These are phyloP conservation scores for Moricandia moricandioides DNA, from an alignment of 345 rosid species.

Conservation along the genomic window DNA sequence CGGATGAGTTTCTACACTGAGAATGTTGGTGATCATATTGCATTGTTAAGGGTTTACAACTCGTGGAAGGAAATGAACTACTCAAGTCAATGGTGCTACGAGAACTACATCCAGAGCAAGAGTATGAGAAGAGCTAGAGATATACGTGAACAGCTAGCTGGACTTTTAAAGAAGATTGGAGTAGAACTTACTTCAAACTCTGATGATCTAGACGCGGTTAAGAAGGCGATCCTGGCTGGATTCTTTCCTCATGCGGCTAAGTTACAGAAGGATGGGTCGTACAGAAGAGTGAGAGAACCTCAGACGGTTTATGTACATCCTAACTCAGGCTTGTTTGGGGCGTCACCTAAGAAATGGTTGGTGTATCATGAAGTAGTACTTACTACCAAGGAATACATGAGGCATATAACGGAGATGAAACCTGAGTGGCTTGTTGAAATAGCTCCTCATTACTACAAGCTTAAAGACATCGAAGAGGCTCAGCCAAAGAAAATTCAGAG, in stretches of 20 bases:
- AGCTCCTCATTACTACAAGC: slow-evolving; percentile 87
- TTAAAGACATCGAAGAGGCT: slow-evolving; percentile 82
- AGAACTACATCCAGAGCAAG: slow-evolving; percentile 92
- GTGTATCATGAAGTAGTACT: slow-evolving; percentile 84
- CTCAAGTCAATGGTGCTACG: slow-evolving; percentile 92
- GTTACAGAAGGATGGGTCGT: slow-evolving; percentile 82
- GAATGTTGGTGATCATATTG: slow-evolving; percentile 87
- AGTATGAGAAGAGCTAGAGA: slow-evolving; percentile 96
- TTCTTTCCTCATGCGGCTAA: slow-evolving; percentile 83
- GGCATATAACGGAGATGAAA: slow-evolving; percentile 84
- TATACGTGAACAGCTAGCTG: slow-evolving; percentile 76
- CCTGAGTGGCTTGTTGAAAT: slow-evolving; percentile 95
- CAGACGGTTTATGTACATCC: slow-evolving; percentile 87
- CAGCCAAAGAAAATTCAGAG: slow-evolving; percentile 12
- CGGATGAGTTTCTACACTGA: slow-evolving; percentile 75
- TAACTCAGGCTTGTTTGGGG: slow-evolving; percentile 68
- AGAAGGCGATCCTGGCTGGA: slow-evolving; percentile 86
- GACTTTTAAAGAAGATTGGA: slow-evolving; percentile 89
- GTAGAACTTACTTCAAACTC: slow-evolving; percentile 57
- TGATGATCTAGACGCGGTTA: slow-evolving; percentile 68
- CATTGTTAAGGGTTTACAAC: slow-evolving; percentile 75
- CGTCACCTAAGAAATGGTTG: slow-evolving; percentile 67
- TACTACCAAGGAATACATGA: slow-evolving; percentile 90
- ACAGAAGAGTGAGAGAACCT: slow-evolving; percentile 77
- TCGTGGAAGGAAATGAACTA: slow-evolving; percentile 88